Percentiles rank a stretch among this genome's conserved stretches.
These are phyloP conservation scores for Kwoniella dejecticola DNA, from an alignment of 768 basidiomycete genomes.

Conservation along the genomic window DNA sequence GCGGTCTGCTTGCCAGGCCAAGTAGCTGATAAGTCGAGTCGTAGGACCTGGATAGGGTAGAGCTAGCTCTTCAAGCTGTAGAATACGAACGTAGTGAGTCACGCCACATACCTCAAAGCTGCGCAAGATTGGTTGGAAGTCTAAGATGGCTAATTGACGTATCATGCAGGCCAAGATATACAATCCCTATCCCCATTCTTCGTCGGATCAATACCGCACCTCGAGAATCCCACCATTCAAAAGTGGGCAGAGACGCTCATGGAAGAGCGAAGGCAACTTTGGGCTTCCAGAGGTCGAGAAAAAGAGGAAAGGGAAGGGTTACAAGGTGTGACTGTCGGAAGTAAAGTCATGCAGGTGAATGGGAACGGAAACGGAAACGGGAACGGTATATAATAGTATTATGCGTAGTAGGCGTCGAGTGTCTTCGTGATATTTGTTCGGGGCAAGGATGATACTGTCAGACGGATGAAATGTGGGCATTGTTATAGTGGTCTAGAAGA, in stretches of 20 bases:
- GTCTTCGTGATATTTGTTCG: too few relatives aligned
- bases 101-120: too few relatives aligned
- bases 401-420: too few relatives aligned
- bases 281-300: slow-evolving; percentile 46
- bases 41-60: slow-evolving; percentile 55
- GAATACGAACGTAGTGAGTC: slow-evolving; percentile 56
- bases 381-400: slow-evolving; percentile 3
- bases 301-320: slow-evolving; percentile 42
- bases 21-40: neutral
- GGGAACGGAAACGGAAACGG: too few relatives aligned
- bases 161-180: slow-evolving; percentile 48
- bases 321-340: slow-evolving; percentile 27
- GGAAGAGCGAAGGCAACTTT: slow-evolving; percentile 50
- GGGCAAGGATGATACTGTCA: too few relatives aligned
- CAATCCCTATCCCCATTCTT: slow-evolving; percentile 50
- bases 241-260: slow-evolving; percentile 53
- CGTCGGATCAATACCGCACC: slow-evolving; percentile 48
- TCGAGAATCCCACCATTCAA: slow-evolving; percentile 53
- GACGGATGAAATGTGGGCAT: too few relatives aligned
- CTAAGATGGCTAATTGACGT: neutral
- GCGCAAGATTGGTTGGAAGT: too few relatives aligned
- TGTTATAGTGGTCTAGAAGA: too few relatives aligned
- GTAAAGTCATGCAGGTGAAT: slow-evolving; percentile 8
- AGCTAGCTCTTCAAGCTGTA: slow-evolving; percentile 54
- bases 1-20: neutral